These are phyloP conservation scores for Trypanosoma vivax DNA, from an alignment of 208 protist species.

Conservation along the genomic window DNA sequence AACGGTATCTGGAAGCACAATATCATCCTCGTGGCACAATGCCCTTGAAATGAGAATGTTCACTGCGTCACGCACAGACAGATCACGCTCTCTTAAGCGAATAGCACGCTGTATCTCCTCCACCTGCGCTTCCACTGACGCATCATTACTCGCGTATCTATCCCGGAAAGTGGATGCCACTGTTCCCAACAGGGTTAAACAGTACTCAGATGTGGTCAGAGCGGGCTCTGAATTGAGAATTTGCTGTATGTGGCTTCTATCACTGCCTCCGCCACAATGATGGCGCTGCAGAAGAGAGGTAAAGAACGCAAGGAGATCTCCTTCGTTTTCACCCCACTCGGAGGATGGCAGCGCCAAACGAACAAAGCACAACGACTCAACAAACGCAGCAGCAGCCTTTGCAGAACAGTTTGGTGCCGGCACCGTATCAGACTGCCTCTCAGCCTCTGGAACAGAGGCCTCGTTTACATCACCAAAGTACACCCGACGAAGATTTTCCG, in stretches of 20 bases:
- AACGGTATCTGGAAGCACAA: conserved; percentile 10
- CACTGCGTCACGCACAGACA: conserved; percentile 20
- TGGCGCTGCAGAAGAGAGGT: neutral
- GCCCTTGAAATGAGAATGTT: conserved; percentile 17
- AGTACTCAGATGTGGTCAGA: neutral
- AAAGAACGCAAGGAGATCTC: neutral
- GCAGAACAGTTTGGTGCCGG: neutral
- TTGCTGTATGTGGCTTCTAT: neutral
- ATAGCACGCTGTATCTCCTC: conserved; percentile 23
- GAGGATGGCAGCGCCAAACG: neutral
- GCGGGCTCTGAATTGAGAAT: neutral
- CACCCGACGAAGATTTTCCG: neutral
- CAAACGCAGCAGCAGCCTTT: neutral
- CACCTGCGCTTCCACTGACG: too few relatives aligned
- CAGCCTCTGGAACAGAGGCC: too few relatives aligned
- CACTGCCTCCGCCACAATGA: neutral
- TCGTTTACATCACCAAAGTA: neutral
- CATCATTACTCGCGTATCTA: too few relatives aligned
- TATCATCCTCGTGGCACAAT: neutral
- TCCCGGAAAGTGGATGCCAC: too few relatives aligned
- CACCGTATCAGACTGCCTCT: too few relatives aligned
- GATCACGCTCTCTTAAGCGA: conserved; percentile 15
- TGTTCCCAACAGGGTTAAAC: neutral
- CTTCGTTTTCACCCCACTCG: neutral
- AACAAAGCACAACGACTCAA: neutral